A percentile compares a stretch with the other conserved stretches of the same genome.
Conservation (phyloP, 441 rosid species). For the Cnidoscolus chayamansa region DNA sequence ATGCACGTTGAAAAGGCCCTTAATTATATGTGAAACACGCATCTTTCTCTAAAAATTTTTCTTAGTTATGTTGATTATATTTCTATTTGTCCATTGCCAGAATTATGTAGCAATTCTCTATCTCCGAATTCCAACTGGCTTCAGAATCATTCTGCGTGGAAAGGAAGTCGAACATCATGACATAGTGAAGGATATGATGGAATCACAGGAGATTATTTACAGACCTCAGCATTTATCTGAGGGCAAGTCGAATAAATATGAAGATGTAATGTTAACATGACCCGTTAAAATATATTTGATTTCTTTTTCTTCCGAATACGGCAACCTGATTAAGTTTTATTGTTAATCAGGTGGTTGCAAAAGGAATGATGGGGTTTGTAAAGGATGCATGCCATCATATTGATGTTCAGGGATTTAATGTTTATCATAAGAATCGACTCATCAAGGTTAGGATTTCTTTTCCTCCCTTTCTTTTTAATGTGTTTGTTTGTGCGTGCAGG, state of each 20-base stretch:
- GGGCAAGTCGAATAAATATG: slow-evolving; percentile 18
- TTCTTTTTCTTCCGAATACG: background rate
- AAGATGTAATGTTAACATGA: slow-evolving; percentile 34
- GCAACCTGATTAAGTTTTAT: background rate
- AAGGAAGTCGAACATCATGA: slow-evolving; percentile 61
- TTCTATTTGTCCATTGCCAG: slow-evolving; percentile 29
- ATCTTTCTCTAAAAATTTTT: no score
- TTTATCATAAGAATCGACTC: slow-evolving; percentile 78
- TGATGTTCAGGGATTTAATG: slow-evolving; percentile 77
- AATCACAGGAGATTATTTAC: slow-evolving; percentile 36
- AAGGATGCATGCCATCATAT: slow-evolving; percentile 72
- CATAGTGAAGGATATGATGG: slow-evolving; percentile 63
- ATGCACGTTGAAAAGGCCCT: no score
- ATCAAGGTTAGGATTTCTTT: slow-evolving; percentile 48
- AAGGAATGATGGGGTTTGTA: slow-evolving; percentile 62
- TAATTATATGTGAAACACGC: no score
- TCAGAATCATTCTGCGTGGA: slow-evolving; percentile 58
- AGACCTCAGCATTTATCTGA: slow-evolving; percentile 42
- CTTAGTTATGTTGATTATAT: background rate
- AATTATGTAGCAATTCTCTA: slow-evolving; percentile 76
- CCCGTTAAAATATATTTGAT: background rate
- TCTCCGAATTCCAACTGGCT: slow-evolving; percentile 52
- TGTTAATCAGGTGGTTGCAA: slow-evolving; percentile 40
- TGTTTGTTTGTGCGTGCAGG: background rate
- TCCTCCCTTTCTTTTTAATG: background rate